Evolutionary conservation across 148 eudicot species (phyloP).

Genomic region (Pouteria glomerata): DNA sequence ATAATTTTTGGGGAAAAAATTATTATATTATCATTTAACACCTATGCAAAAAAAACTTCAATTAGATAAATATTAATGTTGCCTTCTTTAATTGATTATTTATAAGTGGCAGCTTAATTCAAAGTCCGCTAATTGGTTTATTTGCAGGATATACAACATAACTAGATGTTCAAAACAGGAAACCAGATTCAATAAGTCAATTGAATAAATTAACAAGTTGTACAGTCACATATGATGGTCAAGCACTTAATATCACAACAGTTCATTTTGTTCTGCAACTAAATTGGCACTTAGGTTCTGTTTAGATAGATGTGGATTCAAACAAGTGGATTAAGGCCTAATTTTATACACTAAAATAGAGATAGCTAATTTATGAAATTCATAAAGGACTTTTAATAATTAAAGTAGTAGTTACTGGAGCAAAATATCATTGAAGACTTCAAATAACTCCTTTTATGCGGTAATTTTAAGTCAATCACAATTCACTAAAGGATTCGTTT

Average conservation of each 20-base stretch:
- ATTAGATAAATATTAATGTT: not conserved
- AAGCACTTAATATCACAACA: not conserved
- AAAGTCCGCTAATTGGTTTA: not conserved
- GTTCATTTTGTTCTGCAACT: not conserved
- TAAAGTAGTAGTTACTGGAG: too few relatives aligned
- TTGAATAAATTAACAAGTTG: not conserved
- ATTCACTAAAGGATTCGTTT: too few relatives aligned
- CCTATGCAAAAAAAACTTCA: not conserved
- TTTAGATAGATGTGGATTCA: too few relatives aligned
- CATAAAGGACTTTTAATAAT: too few relatives aligned
- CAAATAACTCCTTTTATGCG: too few relatives aligned
- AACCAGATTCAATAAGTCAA: not conserved
- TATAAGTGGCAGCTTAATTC: not conserved
- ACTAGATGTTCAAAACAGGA: not conserved
- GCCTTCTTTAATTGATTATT: not conserved
- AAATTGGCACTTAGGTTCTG: not conserved
- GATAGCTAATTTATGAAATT: too few relatives aligned
- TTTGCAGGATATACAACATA: not conserved
- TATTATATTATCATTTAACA: not conserved
- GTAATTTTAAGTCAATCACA: too few relatives aligned
- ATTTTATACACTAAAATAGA: too few relatives aligned
- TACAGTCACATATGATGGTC: not conserved
- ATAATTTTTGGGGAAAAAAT: not conserved
- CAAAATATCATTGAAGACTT: too few relatives aligned
- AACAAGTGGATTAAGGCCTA: too few relatives aligned